Evolutionary conservation across 2,329 filamentous ascomycete species (phyloP), one percentile per base, ranked within the genome.

Genomic region (Escovopsis sp.): DNA sequence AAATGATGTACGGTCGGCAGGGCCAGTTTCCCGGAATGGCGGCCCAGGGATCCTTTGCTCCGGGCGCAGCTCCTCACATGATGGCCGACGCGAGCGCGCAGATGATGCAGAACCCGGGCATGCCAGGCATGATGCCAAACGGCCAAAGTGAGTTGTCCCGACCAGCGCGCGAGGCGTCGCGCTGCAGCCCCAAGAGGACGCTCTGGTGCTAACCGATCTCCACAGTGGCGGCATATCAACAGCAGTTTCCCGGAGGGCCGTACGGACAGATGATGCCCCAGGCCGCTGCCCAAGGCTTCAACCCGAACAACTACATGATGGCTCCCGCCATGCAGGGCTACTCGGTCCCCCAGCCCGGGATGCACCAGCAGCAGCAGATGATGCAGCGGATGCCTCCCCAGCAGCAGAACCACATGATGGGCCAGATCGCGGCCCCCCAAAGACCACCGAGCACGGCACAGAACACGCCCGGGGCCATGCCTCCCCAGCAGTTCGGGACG

Each of bases 71-170:
- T 44, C 57, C 62, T 35, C 58, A 68, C 54, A 70, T 74, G 66
- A 71, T 71, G 62, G 56, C 60, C 34, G 62, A 58, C 43, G 66
- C 63, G 28, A 62, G 65, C 56, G 63, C 61, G 55, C 69, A 64
- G 49, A 75, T 77, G 70, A 76, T 77, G 72, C 72, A 70, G 57
- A 72, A 66, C 51, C 55, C 68, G 46, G 65, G 58, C 50, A 71
- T 74, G 68, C 64, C 63, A 43, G 68, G 69, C 51, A 72, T 74
- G 67, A 59, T 61, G 44, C 56, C 65, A 43, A 74, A 72, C 61
- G 68, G 70, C 35, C 70, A 73, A 52, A 72, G 70, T 74, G n/a
- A 59, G 65, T 70, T 62, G 15, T n/a, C 42, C 27, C 10, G 9
- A 18, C 23, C 40, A 4, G 19, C 10, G 40, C 21, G 7, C 15